Evolutionary conservation across 1,284 basidiomycete genomes (phyloP), one percentile per base, ranked within the genome.

Genomic region (Austroboletus niveus): DNA sequence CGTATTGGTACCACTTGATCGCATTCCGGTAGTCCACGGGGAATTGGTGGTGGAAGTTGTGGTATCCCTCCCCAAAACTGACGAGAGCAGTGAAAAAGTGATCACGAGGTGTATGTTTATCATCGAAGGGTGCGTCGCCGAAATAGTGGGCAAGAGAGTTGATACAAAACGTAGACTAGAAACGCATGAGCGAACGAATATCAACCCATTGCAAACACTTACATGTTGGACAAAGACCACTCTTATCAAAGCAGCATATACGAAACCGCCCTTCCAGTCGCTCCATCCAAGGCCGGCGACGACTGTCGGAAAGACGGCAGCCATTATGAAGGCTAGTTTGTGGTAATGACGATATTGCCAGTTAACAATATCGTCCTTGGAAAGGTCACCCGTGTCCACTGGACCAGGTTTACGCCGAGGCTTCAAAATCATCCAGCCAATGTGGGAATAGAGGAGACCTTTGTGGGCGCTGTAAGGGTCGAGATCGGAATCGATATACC

Each of bases 1-100:
- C 88, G 63, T 93, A 94, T 69, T 94, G 92, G 68, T 90, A 93
- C 90, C 90, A 94, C 71, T 79, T 90, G 77, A 94, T 92, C 40
- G 92, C 92, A 64, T 95, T 95, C 40, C 94, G 82, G 77, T 91
- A 96, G 72, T 97, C 94, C 88, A 91, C 91, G 10, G 91, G 91
- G 81, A 94, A 93, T 71, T 94, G 89, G 64, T 91, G 92, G 73
- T 94, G 92, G 82, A 97, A 97, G 75, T 97, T 96, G 80, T 96
- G 93, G 77, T 96, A 96, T 12, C 94, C 93, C 72, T 96, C 93
- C 54, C 93, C 93, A 64, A 94, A 85, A 30, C 93, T 95, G 54
- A 83, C 85, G 41, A 95, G 76, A 10, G 93, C 93, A 35, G 93
- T 95, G 65, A 94, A 70, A 61, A 94, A 74, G 72, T 94, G 91